These are phyloP conservation scores for Pyrenophora graminea DNA, from an alignment of 2,329 filamentous ascomycete genomes.

Conservation along the genomic window DNA sequence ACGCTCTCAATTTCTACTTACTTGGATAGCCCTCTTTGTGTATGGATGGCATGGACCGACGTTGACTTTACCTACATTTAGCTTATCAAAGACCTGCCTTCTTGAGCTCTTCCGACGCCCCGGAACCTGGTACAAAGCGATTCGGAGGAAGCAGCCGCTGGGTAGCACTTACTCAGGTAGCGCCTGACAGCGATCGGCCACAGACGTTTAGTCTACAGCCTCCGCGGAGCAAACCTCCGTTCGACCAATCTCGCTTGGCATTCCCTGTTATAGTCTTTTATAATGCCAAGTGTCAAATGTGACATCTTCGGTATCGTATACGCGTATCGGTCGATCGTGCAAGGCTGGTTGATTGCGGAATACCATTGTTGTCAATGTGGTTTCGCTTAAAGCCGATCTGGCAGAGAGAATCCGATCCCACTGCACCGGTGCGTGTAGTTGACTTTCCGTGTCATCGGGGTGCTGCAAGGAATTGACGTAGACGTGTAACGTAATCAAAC, in stretches of 20 bases:
- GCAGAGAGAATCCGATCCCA: constrained; percentile 1
- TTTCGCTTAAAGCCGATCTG: constrained; percentile 7
- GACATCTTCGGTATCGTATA: not conserved
- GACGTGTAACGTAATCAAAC: not conserved
- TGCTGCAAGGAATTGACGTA: not conserved
- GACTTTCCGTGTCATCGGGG: not conserved
- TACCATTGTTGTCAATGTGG: constrained; percentile 3
- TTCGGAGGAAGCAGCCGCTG: not conserved
- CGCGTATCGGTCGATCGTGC: not conserved
- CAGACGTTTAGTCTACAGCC: not conserved
- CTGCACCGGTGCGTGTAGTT: not conserved
- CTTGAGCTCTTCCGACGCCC: constrained; percentile 1
- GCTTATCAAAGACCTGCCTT: constrained; percentile 1
- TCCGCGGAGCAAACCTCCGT: not conserved
- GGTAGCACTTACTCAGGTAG: not conserved
- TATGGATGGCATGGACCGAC: not conserved
- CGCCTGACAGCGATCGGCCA: constrained; percentile 1
- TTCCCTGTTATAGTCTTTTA: not conserved
- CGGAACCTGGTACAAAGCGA: not conserved
- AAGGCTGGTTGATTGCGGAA: not conserved
- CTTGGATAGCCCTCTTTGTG: not conserved
- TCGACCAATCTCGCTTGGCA: constrained; percentile 1
- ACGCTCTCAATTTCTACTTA: not conserved
- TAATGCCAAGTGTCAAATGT: not conserved
- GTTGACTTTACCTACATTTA: constrained; percentile 9